Conservation (phyloP, 2,329 filamentous ascomycete species). For the Fusarium cicatricum region DNA sequence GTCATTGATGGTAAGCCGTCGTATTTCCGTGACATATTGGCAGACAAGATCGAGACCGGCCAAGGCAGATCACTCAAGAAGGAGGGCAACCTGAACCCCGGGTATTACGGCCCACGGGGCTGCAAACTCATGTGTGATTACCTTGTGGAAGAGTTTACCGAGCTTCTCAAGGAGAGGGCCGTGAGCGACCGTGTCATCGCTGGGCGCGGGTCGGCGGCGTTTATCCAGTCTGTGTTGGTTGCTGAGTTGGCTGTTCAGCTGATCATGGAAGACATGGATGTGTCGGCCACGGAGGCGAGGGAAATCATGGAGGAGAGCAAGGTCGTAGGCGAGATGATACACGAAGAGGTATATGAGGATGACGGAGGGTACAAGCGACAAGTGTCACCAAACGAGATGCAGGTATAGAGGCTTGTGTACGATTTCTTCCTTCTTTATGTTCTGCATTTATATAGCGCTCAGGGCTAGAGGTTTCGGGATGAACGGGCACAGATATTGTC, state of each 20-base stretch:
- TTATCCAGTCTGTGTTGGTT: conserved; percentile 78
- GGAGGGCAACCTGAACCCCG: conserved; percentile 69
- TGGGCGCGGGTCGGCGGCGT: conserved; percentile 71
- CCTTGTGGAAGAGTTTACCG: conserved; percentile 68
- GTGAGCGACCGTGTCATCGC: conserved; percentile 72
- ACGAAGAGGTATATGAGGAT: conserved; percentile 60
- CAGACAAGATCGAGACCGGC: conserved; percentile 63
- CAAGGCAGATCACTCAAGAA: conserved; percentile 66
- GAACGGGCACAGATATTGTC: neutral
- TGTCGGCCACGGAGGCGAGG: conserved; percentile 54
- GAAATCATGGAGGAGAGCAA: conserved; percentile 72
- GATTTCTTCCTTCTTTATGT: conserved; percentile 12
- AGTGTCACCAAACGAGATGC: neutral
- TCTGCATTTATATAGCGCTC: neutral
- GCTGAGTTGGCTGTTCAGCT: conserved; percentile 70
- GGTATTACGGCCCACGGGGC: conserved; percentile 85
- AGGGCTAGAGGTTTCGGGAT: neutral
- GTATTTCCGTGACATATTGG: conserved; percentile 67
- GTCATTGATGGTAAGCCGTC: conserved; percentile 69
- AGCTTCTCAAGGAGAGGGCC: conserved; percentile 67
- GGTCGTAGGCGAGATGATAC: conserved; percentile 71
- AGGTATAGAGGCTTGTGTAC: neutral
- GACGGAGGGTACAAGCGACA: conserved; percentile 9
- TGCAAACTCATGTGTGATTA: conserved; percentile 75
- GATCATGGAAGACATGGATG: conserved; percentile 64